Evolutionary conservation across 1,284 basidiomycete species (phyloP).

Genomic region (Bjerkandera adusta): DNA sequence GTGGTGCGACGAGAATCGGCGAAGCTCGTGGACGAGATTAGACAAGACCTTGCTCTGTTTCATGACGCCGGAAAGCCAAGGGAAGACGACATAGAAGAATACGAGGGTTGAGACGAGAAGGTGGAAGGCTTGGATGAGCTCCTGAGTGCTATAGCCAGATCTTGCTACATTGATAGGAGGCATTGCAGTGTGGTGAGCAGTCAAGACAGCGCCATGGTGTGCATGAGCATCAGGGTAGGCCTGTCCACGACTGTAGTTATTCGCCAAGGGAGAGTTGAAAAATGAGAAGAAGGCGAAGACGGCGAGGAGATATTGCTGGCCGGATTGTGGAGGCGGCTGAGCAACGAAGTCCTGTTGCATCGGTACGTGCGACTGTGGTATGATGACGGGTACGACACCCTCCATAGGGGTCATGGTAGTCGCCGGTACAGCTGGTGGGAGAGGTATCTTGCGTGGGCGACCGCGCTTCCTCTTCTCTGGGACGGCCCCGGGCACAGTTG

Average conservation of each 20-base stretch:
- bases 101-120: slow-evolving; percentile 60
- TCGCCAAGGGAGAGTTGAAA: slow-evolving; percentile 67
- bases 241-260: slow-evolving; percentile 32
- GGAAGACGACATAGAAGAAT: slow-evolving; percentile 53
- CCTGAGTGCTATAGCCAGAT: slow-evolving; percentile 42
- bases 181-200: slow-evolving; percentile 17
- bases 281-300: slow-evolving; percentile 75
- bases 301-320: slow-evolving; percentile 70
- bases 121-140: slow-evolving; percentile 57
- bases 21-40: slow-evolving; percentile 9
- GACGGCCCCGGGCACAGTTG: slow-evolving; percentile 30
- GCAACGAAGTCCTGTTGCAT: slow-evolving; percentile 16
- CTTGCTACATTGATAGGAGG: slow-evolving; percentile 3
- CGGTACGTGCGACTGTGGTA: slow-evolving; percentile 20
- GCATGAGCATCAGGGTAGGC: slow-evolving; percentile 24
- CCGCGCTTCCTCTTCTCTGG: slow-evolving; percentile 82
- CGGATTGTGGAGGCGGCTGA: slow-evolving; percentile 23
- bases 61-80: slow-evolving; percentile 40
- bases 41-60: slow-evolving; percentile 9
- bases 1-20: slow-evolving; percentile 6
- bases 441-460: slow-evolving; percentile 57
- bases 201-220: slow-evolving; percentile 33
- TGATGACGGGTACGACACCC: slow-evolving; percentile 8
- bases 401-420: slow-evolving; percentile 14
- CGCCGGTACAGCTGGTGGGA: slow-evolving; percentile 27